Evolutionary conservation across 2,329 filamentous ascomycete species (phyloP), one percentile per base, ranked within the genome.

Genomic region (Penicillium sp.): DNA sequence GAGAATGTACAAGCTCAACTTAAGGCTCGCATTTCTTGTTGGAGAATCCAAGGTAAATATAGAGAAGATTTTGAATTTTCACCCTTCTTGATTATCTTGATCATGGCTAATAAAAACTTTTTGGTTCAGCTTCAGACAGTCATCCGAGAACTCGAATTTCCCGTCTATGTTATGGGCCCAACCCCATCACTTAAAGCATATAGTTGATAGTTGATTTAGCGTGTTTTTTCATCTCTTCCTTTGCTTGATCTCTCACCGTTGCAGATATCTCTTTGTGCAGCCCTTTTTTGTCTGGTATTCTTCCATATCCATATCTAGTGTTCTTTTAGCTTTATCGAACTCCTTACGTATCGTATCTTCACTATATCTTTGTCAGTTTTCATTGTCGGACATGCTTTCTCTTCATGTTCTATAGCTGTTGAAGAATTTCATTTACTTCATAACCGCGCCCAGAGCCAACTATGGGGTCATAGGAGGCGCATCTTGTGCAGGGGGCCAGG

Each of bases 121-220:
- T 21, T 29, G n/a, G 7, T 17, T 17, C 23, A 54, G 52, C 27
- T 29, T 23, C 42, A 42, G 36, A 51, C 36, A 12, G 55, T 61
- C 21, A 38, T 66, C 15, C 50, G 31, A 17, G 64, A 65, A n/a
- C 52, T 61, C 38, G 53, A 58, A 27, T 66, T 65, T 38, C 61
- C 62, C 0, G 54, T 61, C 27, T 55, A 65, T 41, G 29, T 66
- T 39, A 23, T 60, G 43, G 21, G 53, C 12, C 17, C 38, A 33
- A 25, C 19, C 3, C 27, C 12, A 12, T 35, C 15, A 8, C 9
- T 17, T 19, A 21, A 29, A 27, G 15, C 23, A 44, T 27, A n/a
- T 15, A 23, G 9, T 25, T 47, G 13, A 23, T n/a, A 4, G 12
- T 33, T 17, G 13, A 27, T 13, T 21, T 21, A 6, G 2, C 7